A percentile compares a stretch with the other conserved stretches of the same genome.
Conservation (phyloP, 1,284 basidiomycete species). For the Fomitopsis pinicola region DNA sequence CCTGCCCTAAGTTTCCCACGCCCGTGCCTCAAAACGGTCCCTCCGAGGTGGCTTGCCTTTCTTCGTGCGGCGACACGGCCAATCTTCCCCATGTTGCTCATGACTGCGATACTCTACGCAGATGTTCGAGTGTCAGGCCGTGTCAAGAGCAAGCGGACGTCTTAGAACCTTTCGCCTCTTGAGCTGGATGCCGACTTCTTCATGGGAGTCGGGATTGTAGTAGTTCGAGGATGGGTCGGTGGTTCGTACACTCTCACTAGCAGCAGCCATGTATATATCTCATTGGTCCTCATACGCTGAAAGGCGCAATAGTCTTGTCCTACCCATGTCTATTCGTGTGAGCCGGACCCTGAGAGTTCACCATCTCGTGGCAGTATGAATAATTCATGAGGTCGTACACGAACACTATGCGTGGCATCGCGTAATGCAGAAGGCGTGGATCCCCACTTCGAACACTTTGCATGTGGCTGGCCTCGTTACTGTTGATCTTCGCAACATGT, state of each 20-base stretch:
- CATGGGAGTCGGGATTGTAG: background rate
- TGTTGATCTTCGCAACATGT: too few relatives aligned
- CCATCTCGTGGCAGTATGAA: too few relatives aligned
- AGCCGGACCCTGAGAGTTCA: too few relatives aligned
- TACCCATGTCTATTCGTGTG: too few relatives aligned
- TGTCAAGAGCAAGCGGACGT: conserved; percentile 71
- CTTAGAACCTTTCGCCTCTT: conserved; percentile 66
- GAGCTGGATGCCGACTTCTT: conserved; percentile 21
- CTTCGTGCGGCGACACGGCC: conserved; percentile 78
- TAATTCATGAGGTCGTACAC: too few relatives aligned
- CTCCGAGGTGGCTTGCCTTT: conserved; percentile 6
- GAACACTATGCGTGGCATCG: too few relatives aligned
- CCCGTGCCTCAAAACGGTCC: background rate
- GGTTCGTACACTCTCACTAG: conserved; percentile 56
- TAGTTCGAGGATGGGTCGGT: conserved; percentile 63
- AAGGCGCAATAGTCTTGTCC: too few relatives aligned
- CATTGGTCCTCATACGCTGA: too few relatives aligned
- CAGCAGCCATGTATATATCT: too few relatives aligned
- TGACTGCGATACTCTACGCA: conserved; percentile 55
- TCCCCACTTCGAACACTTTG: too few relatives aligned
- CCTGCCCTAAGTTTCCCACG: conserved; percentile 32
- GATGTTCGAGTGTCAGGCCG: conserved; percentile 85
- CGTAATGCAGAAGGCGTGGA: too few relatives aligned
- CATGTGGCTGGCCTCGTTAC: too few relatives aligned
- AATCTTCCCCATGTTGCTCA: conserved; percentile 83